A percentile compares a stretch with the other conserved stretches of the same genome.
Evolutionary conservation across 768 basidiomycete genomes (phyloP).

Genomic region (Tulasnella sp.): DNA sequence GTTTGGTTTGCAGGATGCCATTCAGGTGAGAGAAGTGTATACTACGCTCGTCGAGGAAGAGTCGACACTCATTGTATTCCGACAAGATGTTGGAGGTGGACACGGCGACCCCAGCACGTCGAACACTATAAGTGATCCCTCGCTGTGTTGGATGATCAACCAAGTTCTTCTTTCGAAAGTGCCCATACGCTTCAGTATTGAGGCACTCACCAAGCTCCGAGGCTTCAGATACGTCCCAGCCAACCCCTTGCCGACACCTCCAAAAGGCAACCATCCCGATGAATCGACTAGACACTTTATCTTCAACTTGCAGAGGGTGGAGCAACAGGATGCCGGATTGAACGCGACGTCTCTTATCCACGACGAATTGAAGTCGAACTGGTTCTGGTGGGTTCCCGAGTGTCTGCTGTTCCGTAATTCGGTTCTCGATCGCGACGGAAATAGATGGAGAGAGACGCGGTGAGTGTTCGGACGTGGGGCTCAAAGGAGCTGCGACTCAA

Average conservation of each 20-base stretch:
- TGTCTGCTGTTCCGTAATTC: background rate
- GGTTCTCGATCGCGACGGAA: background rate
- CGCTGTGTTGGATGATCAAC: background rate
- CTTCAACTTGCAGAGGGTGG: background rate
- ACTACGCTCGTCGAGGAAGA: background rate
- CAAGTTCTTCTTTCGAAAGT: background rate
- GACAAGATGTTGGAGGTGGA: background rate
- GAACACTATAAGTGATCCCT: background rate
- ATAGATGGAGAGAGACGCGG: background rate
- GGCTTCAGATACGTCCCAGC: background rate
- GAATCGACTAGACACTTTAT: background rate
- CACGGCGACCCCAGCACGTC: background rate
- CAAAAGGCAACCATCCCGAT: background rate
- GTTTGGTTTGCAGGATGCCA: conserved; percentile 33
- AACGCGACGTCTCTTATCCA: background rate
- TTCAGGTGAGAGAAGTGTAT: conserved; percentile 15
- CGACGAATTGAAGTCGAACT: background rate
- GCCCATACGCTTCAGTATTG: background rate
- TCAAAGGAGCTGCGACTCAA: background rate
- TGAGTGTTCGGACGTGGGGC: background rate
- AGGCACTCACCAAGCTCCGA: background rate
- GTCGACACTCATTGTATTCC: background rate
- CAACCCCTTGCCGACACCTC: background rate
- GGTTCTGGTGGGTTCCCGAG: background rate
- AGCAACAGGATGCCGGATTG: background rate